Evolutionary conservation across 257 asterid species (phyloP).

Genomic region (Hygrophila difformis): DNA sequence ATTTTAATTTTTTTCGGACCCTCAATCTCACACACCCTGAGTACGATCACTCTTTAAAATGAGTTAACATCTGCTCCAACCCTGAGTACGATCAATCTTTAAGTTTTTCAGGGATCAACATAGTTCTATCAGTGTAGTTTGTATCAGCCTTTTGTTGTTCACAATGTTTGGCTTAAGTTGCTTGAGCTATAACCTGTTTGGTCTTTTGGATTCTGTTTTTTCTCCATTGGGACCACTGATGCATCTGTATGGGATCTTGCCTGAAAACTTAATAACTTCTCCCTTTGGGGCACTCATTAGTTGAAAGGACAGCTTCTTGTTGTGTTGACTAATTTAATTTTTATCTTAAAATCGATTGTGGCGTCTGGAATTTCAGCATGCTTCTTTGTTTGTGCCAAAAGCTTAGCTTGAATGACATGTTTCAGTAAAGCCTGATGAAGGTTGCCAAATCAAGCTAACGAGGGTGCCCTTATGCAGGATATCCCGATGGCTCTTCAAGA

Average conservation of each 20-base stretch:
- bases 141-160: not conserved
- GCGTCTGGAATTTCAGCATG: slow-evolving; percentile 4
- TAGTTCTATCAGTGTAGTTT: not conserved
- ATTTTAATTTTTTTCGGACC: not conserved
- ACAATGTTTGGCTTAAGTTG: too few species aligned
- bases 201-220: not conserved
- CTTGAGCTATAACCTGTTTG: not conserved
- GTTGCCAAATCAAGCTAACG: slow-evolving; percentile 19
- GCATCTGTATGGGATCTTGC: not conserved
- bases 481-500: slow-evolving; percentile 22
- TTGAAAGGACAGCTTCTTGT: not conserved
- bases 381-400: not conserved
- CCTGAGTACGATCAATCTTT: too few species aligned
- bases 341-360: not conserved
- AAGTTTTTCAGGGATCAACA: not conserved
- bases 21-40: too few species aligned
- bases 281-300: not conserved
- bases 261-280: not conserved
- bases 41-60: too few species aligned
- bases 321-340: not conserved
- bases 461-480: slow-evolving; percentile 36
- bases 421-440: not conserved
- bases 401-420: slow-evolving; percentile 7
- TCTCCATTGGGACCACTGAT: not conserved
- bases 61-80: too few species aligned